Conservation (phyloP, 225 moss, liverwort and hornwort genomes). For the Sphagnum tenellum region DNA sequence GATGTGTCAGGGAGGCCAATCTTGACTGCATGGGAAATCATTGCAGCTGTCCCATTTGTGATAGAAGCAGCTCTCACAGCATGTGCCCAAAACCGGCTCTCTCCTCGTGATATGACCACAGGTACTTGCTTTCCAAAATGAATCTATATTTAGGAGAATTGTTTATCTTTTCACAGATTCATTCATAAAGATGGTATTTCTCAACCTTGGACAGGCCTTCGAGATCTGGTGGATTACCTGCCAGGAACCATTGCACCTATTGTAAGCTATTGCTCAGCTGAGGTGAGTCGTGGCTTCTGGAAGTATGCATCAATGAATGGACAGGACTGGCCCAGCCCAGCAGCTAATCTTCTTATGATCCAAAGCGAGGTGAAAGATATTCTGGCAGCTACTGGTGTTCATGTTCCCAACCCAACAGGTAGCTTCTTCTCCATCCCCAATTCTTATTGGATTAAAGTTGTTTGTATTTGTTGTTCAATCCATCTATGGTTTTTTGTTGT, state of each 20-base stretch:
- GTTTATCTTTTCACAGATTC: too few species aligned
- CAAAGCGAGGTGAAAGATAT: conserved; percentile 83
- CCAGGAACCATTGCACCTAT: conserved; percentile 79
- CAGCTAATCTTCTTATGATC: conserved; percentile 73
- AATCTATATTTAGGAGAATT: too few species aligned
- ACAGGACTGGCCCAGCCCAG: conserved; percentile 95
- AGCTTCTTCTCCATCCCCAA: neutral
- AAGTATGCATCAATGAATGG: conserved; percentile 96
- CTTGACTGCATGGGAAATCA: conserved; percentile 78
- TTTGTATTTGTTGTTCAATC: neutral
- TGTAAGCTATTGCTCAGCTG: conserved; percentile 76
- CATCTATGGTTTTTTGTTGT: neutral
- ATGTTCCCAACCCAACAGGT: conserved; percentile 62
- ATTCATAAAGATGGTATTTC: too few species aligned
- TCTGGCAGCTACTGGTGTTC: conserved; percentile 61
- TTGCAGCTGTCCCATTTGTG: conserved; percentile 75
- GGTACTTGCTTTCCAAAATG: conserved; percentile 25
- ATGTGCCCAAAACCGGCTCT: conserved; percentile 69
- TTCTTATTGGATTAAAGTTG: too few species aligned
- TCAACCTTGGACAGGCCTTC: conserved; percentile 35
- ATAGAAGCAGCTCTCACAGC: conserved; percentile 77
- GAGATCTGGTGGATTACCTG: conserved; percentile 84
- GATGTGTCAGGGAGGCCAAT: conserved; percentile 60
- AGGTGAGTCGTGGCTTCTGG: conserved; percentile 71
- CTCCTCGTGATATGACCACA: conserved; percentile 82